Evolutionary conservation across 257 asterid species (phyloP).

Genomic region (Eucommia ulmoides): DNA sequence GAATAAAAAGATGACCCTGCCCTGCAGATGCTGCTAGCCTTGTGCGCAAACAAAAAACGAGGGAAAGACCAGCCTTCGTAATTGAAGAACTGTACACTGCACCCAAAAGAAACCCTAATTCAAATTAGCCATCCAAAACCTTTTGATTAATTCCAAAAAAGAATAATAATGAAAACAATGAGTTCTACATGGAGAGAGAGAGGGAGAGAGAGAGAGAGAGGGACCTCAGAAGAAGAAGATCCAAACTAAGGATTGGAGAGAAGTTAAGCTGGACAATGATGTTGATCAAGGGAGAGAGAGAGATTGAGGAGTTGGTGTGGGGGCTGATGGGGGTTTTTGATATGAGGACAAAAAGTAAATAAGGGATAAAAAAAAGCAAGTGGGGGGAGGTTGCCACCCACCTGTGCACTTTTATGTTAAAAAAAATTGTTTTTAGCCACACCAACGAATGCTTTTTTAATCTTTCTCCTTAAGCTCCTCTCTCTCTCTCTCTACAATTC

Average conservation of each 20-base stretch:
- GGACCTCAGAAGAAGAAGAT: too few species aligned
- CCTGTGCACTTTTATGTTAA: not conserved
- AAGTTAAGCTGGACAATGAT: too few species aligned
- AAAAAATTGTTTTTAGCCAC: not conserved
- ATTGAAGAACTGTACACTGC: not conserved
- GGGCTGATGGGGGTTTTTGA: not conserved
- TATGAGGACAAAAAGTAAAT: not conserved
- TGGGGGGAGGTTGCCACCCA: not conserved
- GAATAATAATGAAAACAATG: not conserved
- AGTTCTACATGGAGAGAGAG: not conserved
- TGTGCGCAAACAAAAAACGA: not conserved
- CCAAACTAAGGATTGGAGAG: too few species aligned
- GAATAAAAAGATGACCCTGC: not conserved
- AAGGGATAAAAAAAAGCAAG: not conserved
- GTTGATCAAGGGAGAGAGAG: not conserved
- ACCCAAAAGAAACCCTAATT: not conserved
- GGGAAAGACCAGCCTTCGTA: not conserved
- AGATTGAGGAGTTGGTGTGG: not conserved
- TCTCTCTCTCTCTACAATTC: not conserved
- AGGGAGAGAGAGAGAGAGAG: not conserved
- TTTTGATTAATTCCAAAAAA: not conserved
- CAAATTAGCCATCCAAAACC: not conserved
- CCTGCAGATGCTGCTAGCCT: not conserved
- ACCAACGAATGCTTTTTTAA: not conserved
- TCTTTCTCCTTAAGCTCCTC: not conserved